Evolutionary conservation across 352 stramenopile species (phyloP), one percentile per base, ranked within the genome.

Genomic region (Pythium utonaiense): DNA sequence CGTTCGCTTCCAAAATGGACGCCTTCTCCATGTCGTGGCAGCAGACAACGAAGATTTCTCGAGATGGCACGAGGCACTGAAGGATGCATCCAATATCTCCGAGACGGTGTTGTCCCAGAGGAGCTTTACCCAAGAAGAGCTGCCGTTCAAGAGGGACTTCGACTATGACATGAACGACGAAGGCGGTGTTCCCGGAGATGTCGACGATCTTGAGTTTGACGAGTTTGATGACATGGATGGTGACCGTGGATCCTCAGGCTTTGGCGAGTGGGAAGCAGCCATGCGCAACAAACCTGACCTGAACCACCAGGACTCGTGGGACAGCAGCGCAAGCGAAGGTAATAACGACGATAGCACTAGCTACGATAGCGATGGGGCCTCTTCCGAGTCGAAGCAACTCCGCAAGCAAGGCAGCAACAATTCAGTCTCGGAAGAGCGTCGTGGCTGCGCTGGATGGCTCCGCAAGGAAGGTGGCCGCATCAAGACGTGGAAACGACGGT

Each of bases 401-500:
- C 41, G 51, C 66, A 59, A 25, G 13, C 22, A 64, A 73, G 12
- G 47, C 56, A 79, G 64, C 44, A 64, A 80, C 61, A 49, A 33
- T 28, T 49, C 64, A 2, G 71, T 48, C 17, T 48, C 66, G 21
- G 75, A 54, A 38, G 61, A 74, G 31, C 60, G 59, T 14, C 53
- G 60, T 34, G 48, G 55, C 1, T 88, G 79, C 66, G 71, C 72
- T 3, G 84, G 85, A 0, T 94, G 85, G 85, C 63, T 94, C 8
- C 71, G 71, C 40, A 90, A 91, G 58, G 69, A 91, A 72, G 79
- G 80, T 6, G 71, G 66, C 1, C 75, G 66, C 12, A 64, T 89
- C 21, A 90, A 88, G 71, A 87, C 59, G 22, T 92, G 83, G 80
- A 89, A 91, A 60, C 71, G 67, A 0, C 77, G 82, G 13, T 94